Evolutionary conservation across 1,284 basidiomycete species (phyloP), one percentile per base, ranked within the genome.

Genomic region (Cutaneotrichosporon daszewskae): DNA sequence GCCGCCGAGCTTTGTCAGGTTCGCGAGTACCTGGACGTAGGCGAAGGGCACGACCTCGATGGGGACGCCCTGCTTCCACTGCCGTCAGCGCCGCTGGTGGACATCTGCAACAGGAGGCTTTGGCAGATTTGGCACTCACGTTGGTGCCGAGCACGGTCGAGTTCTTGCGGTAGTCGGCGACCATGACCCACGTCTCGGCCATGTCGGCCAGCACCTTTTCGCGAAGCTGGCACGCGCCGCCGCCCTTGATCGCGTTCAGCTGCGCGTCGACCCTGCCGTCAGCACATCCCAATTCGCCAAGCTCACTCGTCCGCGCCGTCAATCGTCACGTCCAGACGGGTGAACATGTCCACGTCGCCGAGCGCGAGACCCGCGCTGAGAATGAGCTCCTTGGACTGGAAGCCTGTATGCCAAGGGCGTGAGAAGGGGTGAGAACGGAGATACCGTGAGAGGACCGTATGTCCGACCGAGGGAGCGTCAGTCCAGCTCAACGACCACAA

Each of bases 131-230:
- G 33, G 5, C 19, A 76, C 84, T 53, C 62, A 90, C 87, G 62
- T 78, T 86, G 20, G 83, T 84, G 3, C 94, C 90, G 14, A 98
- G 78, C 29, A 82, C 77, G 42, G 81, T 73, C 8, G 84, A 83
- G 61, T 96, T 90, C 74, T 95, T 98, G 55, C 94, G 81, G 73
- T 86, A 89, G 71, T 98, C 95, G 37, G 95, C 94, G 32, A 98
- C 94, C 36, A 97, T 78, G 64, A 97, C 76, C 74, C 94, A 97
- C 77, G 83, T 88, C 57, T 80, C 79, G n/a, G 95, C 92, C 16
- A 90, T 90, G 69, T 97, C 94, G 3, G 90, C 92, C 16, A 98
- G 79, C 3, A 98, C 91, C 72, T 98, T 98, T 73, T 98, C 95
- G 27, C 92, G 81, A 26, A 98, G 73, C 60, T 98, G 95, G 70